Evolutionary conservation across 495 filamentous ascomycete genomes (phyloP), one percentile per base, ranked within the genome.

Genomic region (Trichocladium antarcticum): DNA sequence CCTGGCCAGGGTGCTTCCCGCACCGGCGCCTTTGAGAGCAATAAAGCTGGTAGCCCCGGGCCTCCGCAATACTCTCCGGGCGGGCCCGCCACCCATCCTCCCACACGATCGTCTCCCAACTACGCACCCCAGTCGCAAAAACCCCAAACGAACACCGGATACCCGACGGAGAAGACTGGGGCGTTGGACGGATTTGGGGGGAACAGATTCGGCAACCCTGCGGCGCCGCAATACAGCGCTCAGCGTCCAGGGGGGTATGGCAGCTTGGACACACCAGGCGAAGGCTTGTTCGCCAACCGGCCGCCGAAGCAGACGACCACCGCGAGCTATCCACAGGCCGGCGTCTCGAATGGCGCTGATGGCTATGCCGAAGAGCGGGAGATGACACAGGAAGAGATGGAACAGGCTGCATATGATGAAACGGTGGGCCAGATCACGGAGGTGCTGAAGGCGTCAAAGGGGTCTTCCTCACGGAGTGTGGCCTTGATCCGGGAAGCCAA

Each of bases 181-280:
- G 37, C 55, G 21, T 20, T 45, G 27, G 44, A 59, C 17, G 76
- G 75, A 12, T 82, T 84, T 53, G 70, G 76, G 2, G 73, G 73
- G 31, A 75, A 79, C 21, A 76, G 68, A 44, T 83, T 80, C 62
- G 81, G 79, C 31, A 74, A 75, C 36, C 66, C 78, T 21, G 73
- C 74, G 3, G 81, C 81, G 38, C 87, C 46, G 4, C 22, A n/a
- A 7, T 37, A 42, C 20, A 19, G 19, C 12, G 14, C 51, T 10
- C 56, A 52, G 21, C 76, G 83, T 31, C 66, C 75, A 43, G 82
- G 83, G 50, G 85, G 85, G 40, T 90, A 90, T 57, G 85, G 85
- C 38, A 83, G 83, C 21, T 56, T 88, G 37, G 82, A 81, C 48
- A 56, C 57, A 5, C 61, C 61, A 6, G 78, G 81, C 49, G 77